These are phyloP conservation scores for Apiotrichum akiyoshidainum DNA, from an alignment of 1,284 basidiomycete species.

Conservation along the genomic window DNA sequence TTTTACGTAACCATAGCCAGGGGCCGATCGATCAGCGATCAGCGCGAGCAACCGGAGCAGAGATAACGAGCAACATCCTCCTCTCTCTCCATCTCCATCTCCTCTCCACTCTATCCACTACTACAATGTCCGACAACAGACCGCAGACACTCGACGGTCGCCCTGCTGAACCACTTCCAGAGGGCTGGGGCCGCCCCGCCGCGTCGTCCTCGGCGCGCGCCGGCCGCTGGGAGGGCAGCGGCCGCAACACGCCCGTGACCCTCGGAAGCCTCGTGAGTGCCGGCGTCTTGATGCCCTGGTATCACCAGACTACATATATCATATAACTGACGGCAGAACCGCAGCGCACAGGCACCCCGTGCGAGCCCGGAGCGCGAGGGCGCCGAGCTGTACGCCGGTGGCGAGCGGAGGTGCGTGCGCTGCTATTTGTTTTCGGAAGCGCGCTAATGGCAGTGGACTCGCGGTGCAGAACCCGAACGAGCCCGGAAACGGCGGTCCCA, in stretches of 20 bases:
- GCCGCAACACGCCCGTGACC: constrained; percentile 23
- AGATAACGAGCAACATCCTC: background rate
- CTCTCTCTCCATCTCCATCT: background rate
- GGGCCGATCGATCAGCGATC: no score
- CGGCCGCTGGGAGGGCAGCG: constrained; percentile 5
- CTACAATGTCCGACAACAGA: constrained; percentile 8
- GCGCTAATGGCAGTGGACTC: constrained; percentile 63
- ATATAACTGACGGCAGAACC: constrained; percentile 7
- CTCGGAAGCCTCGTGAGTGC: constrained; percentile 21
- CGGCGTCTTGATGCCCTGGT: no score
- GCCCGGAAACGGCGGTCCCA: constrained; percentile 22
- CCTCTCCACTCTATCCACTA: background rate
- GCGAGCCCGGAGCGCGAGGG: constrained; percentile 32
- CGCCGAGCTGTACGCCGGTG: constrained; percentile 65
- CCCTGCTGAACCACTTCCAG: constrained; percentile 34
- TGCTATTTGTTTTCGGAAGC: no score
- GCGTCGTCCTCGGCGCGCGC: background rate
- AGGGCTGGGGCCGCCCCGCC: constrained; percentile 38
- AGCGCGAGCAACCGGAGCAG: no score
- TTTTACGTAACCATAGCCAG: no score
- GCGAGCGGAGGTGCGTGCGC: constrained; percentile 58
- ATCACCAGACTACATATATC: no score
- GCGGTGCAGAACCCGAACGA: constrained; percentile 79
- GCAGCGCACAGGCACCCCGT: constrained; percentile 38
- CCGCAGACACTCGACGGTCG: constrained; percentile 34